Evolutionary conservation across 352 stramenopile species (phyloP).

Genomic region (Phytophthora hybrid): DNA sequence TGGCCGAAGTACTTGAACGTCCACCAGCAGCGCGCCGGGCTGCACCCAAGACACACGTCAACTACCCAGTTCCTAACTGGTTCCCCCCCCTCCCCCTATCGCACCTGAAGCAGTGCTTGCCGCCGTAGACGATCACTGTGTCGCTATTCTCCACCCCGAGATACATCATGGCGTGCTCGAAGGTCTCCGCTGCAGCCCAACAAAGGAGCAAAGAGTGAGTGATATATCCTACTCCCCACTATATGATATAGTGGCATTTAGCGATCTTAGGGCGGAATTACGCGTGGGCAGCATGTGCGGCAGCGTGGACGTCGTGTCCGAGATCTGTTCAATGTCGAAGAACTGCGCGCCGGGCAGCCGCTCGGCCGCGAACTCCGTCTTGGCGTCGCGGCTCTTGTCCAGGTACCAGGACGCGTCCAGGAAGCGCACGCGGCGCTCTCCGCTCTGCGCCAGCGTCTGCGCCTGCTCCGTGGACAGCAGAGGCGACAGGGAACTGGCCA

Average conservation of each 20-base stretch:
- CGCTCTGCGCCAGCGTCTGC: conserved; percentile 40
- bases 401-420: conserved; percentile 88
- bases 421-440: conserved; percentile 57
- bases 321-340: conserved; percentile 93
- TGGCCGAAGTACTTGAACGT: conserved; percentile 93
- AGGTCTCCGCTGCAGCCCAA: conserved; percentile 51
- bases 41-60: conserved; percentile 20
- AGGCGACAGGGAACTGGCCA: conserved; percentile 41
- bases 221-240: neutral
- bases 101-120: conserved; percentile 84
- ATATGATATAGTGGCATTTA: neutral
- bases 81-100: neutral
- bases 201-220: neutral
- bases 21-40: conserved; percentile 85
- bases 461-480: conserved; percentile 69
- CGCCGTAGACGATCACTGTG: conserved; percentile 84
- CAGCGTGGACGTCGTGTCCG: conserved; percentile 72
- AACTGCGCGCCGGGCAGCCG: conserved; percentile 86
- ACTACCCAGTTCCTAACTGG: neutral
- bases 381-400: conserved; percentile 75
- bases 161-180: conserved; percentile 70
- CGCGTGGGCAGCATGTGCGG: conserved; percentile 87
- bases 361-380: conserved; percentile 63
- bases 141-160: conserved; percentile 78
- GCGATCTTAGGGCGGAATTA: conserved; percentile 9